Evolutionary conservation across 306 rosid genomes (phyloP), one percentile per base, ranked within the genome.

Genomic region (Senna siamea): DNA sequence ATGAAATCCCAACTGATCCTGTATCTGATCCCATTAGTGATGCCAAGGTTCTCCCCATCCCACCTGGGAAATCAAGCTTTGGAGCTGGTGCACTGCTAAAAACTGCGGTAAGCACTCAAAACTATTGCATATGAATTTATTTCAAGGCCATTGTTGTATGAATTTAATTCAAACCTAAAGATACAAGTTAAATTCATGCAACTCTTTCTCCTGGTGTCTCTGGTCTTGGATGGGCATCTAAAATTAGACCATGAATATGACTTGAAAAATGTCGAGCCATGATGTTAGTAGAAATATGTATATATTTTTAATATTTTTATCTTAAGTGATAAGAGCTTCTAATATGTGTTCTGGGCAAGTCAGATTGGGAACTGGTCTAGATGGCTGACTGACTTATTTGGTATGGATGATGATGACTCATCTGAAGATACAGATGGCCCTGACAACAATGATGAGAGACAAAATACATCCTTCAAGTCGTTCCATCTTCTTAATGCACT

Each of bases 291-390:
- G 15, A 66, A 48, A 1, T 32, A 57, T 65, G 50, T 26, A 10
- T 0, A n/a, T 55, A 2, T 18, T 40, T 14, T 7, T 13, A 14
- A 20, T 4, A 7, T 20, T 13, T 15, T 26, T 5, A 7, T 20
- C 51, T 54, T 28, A 19, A 55, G 62, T 65, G 69, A 70, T 23
- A 28, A 38, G 23, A 20, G 59, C 28, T 70, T 69, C 35, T 19
- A 6, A 14, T 55, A 78, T 69, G 34, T 80, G 81, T 55, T 69
- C 32, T 79, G 48, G 20, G 80, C 66, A 64, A 47, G 56, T 76
- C 80, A 94, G 99, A 90, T 94, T 79, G 99, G 99, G 66, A 92
- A 88, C 92, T 94, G 99, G 99, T 94, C 98, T 30, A 87, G 90
- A 80, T 94, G 97, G 97, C 66, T 94, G 78, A 89, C 95, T 5